Percentiles rank a stretch among this genome's conserved stretches.
These are phyloP conservation scores for Beauveria caledonica DNA, from an alignment of 2,329 filamentous ascomycete genomes.

Conservation along the genomic window DNA sequence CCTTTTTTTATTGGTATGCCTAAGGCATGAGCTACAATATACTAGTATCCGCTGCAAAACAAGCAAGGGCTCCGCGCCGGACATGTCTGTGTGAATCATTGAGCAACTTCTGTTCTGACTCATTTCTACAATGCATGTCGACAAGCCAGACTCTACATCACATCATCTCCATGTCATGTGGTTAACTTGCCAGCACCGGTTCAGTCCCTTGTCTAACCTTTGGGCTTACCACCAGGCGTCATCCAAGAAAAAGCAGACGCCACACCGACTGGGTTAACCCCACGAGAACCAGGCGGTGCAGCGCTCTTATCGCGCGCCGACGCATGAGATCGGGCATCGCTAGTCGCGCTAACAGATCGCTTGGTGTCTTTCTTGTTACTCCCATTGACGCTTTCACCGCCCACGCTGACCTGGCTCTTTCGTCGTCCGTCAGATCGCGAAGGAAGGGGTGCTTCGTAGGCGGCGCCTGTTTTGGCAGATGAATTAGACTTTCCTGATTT, in stretches of 20 bases:
- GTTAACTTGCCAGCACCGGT: not conserved
- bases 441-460: slow-evolving; percentile 43
- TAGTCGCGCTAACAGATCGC: slow-evolving; percentile 37
- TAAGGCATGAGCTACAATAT: not conserved
- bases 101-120: not conserved
- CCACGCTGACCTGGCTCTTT: slow-evolving; percentile 40
- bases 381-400: slow-evolving; percentile 21
- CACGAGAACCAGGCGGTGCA: slow-evolving; percentile 41
- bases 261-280: slow-evolving; percentile 79
- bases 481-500: slow-evolving; percentile 64
- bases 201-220: slow-evolving; percentile 23
- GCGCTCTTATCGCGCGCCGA: slow-evolving; percentile 28
- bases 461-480: slow-evolving; percentile 39
- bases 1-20: not conserved
- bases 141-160: not conserved
- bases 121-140: not conserved
- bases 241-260: slow-evolving; percentile 93
- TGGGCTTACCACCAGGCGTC: slow-evolving; percentile 43
- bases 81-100: not conserved
- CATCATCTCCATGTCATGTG: not conserved
- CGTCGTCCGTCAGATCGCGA: slow-evolving; percentile 44
- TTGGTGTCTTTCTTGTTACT: slow-evolving; percentile 47
- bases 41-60: not conserved
- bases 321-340: slow-evolving; percentile 23
- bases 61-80: not conserved